Base-by-base conservation (phyloP, 164 flowering plant genomes). In the Chimonanthus praecox region DNA sequence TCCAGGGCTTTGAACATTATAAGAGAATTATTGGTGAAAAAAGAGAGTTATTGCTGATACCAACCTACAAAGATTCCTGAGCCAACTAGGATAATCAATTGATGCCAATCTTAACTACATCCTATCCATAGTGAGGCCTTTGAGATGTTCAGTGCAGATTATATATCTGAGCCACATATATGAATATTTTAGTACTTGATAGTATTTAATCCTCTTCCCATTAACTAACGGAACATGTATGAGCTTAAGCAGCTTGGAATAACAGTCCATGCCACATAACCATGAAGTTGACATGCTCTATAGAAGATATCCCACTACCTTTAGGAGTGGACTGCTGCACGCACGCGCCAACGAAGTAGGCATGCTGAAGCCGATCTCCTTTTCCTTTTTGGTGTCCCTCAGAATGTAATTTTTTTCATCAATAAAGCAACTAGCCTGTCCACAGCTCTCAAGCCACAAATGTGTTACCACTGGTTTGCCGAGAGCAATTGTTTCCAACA, bases 401-500 rank as follows among this genome's bases (percentile, higher is more conserved):
- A 95, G 77, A 54, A 95, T 85, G 78, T 87, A 88, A 44, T 75
- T 84, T 80, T 84, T 87, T 82, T 95, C 99, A 81, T 95, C 98
- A 75, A 93, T 84, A 73, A 87, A 83, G 79, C 87, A 87, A 80
- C 84, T 85, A 7, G 92, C 94, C 79, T 89, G 94, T 75, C 90
- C 91, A 81, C 97, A 88, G 73, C 91, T 88, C 78, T 93, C 88
- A 71, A 95, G 89, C 99, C 99, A 95, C 76, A 84, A 78, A 76
- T 80, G 94, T 48, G 97, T 90, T 49, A 95, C 97, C 60, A 95
- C 91, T 43, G 90, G 97, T 78, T 90, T 95, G 13, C 98, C 94
- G 64, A 70, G 80, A 72, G 99, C 98, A 74, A 95, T 92, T n/a
- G 98, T 90, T 81, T 93, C 97, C 74, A 93, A 78, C 97, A 93